A percentile compares a stretch with the other conserved stretches of the same genome.
These are phyloP conservation scores for Dactylellina parvicollis DNA, from an alignment of 2,329 filamentous ascomycete species.

Conservation along the genomic window DNA sequence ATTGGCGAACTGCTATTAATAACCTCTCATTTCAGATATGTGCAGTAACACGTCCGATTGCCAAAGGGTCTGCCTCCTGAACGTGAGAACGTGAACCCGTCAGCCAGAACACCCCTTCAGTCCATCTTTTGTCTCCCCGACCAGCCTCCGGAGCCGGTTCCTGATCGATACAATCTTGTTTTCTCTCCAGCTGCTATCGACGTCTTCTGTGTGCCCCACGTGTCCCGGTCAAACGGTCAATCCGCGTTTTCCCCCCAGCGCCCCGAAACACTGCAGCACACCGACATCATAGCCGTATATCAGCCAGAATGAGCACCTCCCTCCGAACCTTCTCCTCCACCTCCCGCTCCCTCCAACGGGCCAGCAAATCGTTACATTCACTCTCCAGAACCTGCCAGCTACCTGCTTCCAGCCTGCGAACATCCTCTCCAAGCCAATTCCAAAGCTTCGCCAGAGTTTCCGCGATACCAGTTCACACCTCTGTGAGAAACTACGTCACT, in stretches of 20 bases:
- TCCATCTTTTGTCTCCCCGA: neutral
- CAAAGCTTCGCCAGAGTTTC: conserved; percentile 14
- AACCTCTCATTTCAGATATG: conserved; percentile 23
- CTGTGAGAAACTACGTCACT: conserved; percentile 45
- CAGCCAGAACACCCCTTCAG: neutral
- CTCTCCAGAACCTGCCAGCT: conserved; percentile 23
- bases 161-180: neutral
- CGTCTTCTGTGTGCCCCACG: conserved; percentile 31
- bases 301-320: conserved; percentile 27
- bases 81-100: conserved; percentile 16
- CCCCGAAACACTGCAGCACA: conserved; percentile 20
- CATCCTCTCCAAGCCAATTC: conserved; percentile 24
- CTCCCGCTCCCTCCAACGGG: conserved; percentile 36
- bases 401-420: conserved; percentile 13
- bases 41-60: neutral
- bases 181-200: conserved; percentile 5
- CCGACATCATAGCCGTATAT: conserved; percentile 9
- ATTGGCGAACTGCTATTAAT: conserved; percentile 48
- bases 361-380: conserved; percentile 43
- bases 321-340: conserved; percentile 19
- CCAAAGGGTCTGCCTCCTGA: conserved; percentile 22
- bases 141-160: conserved; percentile 2
- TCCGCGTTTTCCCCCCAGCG: conserved; percentile 31
- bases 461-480: conserved; percentile 22
- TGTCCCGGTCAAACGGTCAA: conserved; percentile 45